phyloP scores from a whole-genome alignment of 2,329 filamentous ascomycete species.

The Cytospora schulzeri region DNA sequence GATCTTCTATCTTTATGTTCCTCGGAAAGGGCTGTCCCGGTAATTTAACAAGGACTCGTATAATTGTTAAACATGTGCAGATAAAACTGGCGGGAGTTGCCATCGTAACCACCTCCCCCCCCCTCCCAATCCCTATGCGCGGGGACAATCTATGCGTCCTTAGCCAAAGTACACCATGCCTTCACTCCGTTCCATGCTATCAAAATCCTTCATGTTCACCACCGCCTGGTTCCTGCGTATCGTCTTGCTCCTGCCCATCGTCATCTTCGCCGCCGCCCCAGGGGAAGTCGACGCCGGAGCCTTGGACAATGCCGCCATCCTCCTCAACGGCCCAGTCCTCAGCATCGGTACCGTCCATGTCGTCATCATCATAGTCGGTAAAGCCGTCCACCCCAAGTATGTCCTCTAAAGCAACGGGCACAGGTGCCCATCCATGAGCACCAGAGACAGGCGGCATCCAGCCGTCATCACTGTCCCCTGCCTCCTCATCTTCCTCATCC shows the following conservation, averaged over 20 bases:
- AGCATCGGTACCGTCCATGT: not conserved
- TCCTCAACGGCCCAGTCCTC: conserved; percentile 8
- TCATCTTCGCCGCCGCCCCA: conserved; percentile 12
- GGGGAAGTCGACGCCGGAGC: not conserved
- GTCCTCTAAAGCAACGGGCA: conserved; percentile 14
- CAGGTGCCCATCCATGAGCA: conserved; percentile 13
- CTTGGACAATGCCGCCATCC: not conserved
- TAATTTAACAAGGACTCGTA: not conserved
- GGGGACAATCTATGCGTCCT: not conserved
- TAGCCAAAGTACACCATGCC: not conserved
- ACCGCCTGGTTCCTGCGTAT: not conserved
- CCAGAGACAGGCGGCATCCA: conserved; percentile 12
- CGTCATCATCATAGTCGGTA: not conserved
- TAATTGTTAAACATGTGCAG: too few relatives aligned
- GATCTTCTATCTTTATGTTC: not conserved
- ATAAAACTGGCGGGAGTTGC: not conserved
- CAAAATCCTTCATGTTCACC: not conserved
- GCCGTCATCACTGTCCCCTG: conserved; percentile 4
- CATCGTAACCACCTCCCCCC: too few relatives aligned
- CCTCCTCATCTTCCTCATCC: conserved; percentile 7
- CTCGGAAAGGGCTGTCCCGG: not conserved
- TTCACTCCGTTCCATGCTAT: not conserved
- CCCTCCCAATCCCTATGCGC: too few relatives aligned
- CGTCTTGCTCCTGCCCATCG: not conserved
- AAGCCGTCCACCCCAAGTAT: conserved; percentile 1